phyloP scores from a whole-genome alignment of 495 filamentous ascomycete species.

The Penicillium subrubescens region DNA sequence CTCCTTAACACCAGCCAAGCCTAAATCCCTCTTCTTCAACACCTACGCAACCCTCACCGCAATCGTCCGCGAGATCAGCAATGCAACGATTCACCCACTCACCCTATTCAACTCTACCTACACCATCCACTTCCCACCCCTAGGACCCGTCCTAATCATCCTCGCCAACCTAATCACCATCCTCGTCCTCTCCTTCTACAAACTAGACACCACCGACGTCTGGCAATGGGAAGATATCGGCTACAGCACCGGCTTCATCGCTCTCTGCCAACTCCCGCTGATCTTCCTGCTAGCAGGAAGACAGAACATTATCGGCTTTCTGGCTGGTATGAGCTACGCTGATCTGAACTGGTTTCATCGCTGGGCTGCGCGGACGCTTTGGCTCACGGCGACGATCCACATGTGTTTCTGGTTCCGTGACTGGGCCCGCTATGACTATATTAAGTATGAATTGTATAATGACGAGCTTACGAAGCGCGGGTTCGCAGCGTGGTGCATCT shows the following conservation, averaged over 20 bases:
- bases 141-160: slow-evolving; percentile 41
- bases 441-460: slow-evolving; percentile 60
- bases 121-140: slow-evolving; percentile 49
- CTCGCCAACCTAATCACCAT: slow-evolving; percentile 43
- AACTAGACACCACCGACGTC: slow-evolving; percentile 30
- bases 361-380: slow-evolving; percentile 74
- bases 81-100: slow-evolving; percentile 60
- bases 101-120: slow-evolving; percentile 41
- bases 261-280: slow-evolving; percentile 79
- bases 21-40: slow-evolving; percentile 56
- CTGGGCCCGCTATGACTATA: slow-evolving; percentile 67
- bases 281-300: slow-evolving; percentile 80
- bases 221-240: slow-evolving; percentile 70
- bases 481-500: slow-evolving; percentile 70
- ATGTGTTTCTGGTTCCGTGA: slow-evolving; percentile 69
- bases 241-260: slow-evolving; percentile 74
- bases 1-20: slow-evolving; percentile 60
- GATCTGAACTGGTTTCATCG: slow-evolving; percentile 83
- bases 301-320: slow-evolving; percentile 68
- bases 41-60: slow-evolving; percentile 70
- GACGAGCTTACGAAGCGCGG: slow-evolving; percentile 69
- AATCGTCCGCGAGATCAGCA: slow-evolving; percentile 63
- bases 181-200: slow-evolving; percentile 46
- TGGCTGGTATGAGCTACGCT: slow-evolving; percentile 72
- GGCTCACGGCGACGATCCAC: slow-evolving; percentile 75